Evolutionary conservation across 768 basidiomycete genomes (phyloP), one percentile per base, ranked within the genome.

Genomic region (Termitomyces heimii): DNA sequence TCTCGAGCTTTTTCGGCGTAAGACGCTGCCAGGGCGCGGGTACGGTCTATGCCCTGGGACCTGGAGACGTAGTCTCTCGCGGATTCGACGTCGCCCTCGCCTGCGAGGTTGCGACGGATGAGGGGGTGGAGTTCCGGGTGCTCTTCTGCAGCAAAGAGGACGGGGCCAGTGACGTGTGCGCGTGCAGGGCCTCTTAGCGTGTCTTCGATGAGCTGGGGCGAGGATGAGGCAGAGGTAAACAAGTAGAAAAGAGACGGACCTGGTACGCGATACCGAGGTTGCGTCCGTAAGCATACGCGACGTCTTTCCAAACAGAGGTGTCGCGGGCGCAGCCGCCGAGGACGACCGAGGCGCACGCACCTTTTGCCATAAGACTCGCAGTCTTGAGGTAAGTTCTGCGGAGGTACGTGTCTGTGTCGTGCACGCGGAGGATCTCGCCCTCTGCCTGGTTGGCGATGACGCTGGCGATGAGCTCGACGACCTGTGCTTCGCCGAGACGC

Each of bases 391-490:
- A 96, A 8, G 71, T 68, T 56, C 71, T 73, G 54, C 66, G 67
- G 53, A 96, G 79, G 72, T 97, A 98, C 16, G 82, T 69, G 40
- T 79, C 80, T 83, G 70, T 52, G 75, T 73, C 58, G 77, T 78
- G 80, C 85, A 83, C 72, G 4, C 91, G 88, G 73, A 97, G 73
- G 43, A 98, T 88, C 74, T 98, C 93, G 34, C 96, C 97, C 69
- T 98, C 96, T n/a, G 95, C 95, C 39, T 96, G 78, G 67, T 98
- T 98, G 2, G 92, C 85, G 54, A 99, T 89, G 57, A 98, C 92
- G 65, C 86, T 88, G 4, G 93, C 84, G 46, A 98, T 83, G 57
- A 98, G 80, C 70, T 99, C 97, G 51, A 98, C 92, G 53, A 96
- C 95, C 67, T 98, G 92, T 64, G 73, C 78, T 58, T 87, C 86